Base-by-base conservation (phyloP, 768 basidiomycete genomes). In the Panellus pusillus region DNA sequence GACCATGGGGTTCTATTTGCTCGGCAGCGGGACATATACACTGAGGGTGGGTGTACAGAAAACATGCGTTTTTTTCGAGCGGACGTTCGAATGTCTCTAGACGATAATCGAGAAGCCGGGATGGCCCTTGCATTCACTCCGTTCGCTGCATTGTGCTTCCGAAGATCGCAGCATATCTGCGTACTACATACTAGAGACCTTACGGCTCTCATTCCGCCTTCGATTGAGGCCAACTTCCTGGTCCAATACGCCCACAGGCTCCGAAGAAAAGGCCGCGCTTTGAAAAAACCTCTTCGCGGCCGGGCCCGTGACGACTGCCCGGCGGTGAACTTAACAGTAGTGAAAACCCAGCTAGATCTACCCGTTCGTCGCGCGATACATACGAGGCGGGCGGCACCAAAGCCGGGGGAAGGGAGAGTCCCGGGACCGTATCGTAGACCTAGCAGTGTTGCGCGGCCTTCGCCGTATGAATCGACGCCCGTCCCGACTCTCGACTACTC, bases 31-130 rank as follows among this genome's bases (percentile, higher is more conserved):
- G 80, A 91, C 44, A 79, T 97, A 43, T 99, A 99, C 76, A 97
- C n/a, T n/a, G n/a, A 94, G 75, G 95, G 94, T 90, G 62, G 52
- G 78, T 65, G 13, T 32, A 41, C 44, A 42, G 19, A 18, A 37
- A 42, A 47, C 11, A 6, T 32, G 6, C 7, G n/a, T n/a, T n/a
- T n/a, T n/a, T 32, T 32, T 32, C 31, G 36, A 37, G 20, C 31
- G 17, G 17, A 31, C 28, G 31, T 17, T 40, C 43, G 28, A 40
- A 37, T n/a, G 31, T 12, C 37, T 35, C 36, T 57, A 91, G 97
- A 99, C 69, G 82, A 85, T 5, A 98, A 98, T 66, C 97, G 98
- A 64, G 98, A 99, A 71, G 97, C 97, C 3, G 97, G 98, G 69
- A 96, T 99, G 92, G 93, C 95, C n/a, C 79, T 99, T 35, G 97